Conservation (phyloP, 192 early-diverging fungal genomes). For the Backusella sp. region DNA sequence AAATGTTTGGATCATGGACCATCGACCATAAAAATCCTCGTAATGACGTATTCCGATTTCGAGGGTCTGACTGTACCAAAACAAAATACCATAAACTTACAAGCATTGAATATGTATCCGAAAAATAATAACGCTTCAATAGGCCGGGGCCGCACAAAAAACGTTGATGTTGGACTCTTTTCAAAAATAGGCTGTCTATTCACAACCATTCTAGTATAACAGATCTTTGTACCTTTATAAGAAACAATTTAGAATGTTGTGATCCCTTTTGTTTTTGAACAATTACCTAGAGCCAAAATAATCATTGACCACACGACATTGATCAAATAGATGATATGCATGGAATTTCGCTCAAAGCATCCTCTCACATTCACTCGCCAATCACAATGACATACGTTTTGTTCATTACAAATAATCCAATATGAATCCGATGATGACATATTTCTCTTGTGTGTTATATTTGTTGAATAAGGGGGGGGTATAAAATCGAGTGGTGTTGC, state of each 20-base stretch:
- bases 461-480: too few species aligned
- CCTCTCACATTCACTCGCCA: slow-evolving; percentile 19
- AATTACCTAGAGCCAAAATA: slow-evolving; percentile 13
- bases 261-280: background rate
- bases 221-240: background rate
- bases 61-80: too few species aligned
- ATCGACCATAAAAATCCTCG: too few species aligned
- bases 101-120: slow-evolving; percentile 15
- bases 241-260: background rate
- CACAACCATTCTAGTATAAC: slow-evolving; percentile 12
- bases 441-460: background rate
- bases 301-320: slow-evolving; percentile 5
- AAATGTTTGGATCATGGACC: too few species aligned
- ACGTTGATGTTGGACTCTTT: background rate
- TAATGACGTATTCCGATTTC: too few species aligned
- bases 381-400: slow-evolving; percentile 30
- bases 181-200: slow-evolving; percentile 18
- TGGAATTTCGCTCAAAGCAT: background rate
- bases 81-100: slow-evolving; percentile 8
- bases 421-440: slow-evolving; percentile 5
- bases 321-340: slow-evolving; percentile 16
- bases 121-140: slow-evolving; percentile 26
- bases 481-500: too few species aligned
- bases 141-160: slow-evolving; percentile 23
- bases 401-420: slow-evolving; percentile 19